phyloP scores from a whole-genome alignment of 108 stramenopile genomes.

The Nannochloropsis salina region DNA sequence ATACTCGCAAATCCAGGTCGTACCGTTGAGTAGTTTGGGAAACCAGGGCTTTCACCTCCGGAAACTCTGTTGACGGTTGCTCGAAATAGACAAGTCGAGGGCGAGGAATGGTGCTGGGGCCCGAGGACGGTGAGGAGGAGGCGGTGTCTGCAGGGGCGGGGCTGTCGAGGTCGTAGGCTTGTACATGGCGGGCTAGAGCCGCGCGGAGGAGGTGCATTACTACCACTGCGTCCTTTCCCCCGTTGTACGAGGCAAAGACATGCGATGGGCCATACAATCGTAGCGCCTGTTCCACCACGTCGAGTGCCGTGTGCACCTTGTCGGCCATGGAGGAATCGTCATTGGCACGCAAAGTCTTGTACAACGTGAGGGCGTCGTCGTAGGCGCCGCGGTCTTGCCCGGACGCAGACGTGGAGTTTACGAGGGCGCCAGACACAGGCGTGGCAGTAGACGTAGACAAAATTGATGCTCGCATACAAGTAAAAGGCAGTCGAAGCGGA shows the following conservation, averaged over 20 bases:
- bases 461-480: background rate
- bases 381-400: background rate
- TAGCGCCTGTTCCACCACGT: conserved; percentile 37
- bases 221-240: conserved; percentile 96
- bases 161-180: conserved; percentile 25
- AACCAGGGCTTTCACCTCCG: conserved; percentile 50
- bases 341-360: background rate
- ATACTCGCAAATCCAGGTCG: conserved; percentile 81
- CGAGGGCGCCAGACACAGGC: background rate
- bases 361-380: background rate
- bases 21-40: conserved; percentile 61
- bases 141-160: background rate
- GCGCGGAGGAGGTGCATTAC: conserved; percentile 87
- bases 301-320: conserved; percentile 24
- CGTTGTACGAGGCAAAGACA: conserved; percentile 74
- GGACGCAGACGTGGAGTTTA: background rate
- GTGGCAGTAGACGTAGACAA: conserved; percentile 13
- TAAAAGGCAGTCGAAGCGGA: too few relatives aligned
- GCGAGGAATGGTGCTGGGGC: background rate
- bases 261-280: conserved; percentile 49
- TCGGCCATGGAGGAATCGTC: conserved; percentile 24
- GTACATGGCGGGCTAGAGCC: conserved; percentile 66
- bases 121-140: background rate
- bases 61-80: conserved; percentile 44
- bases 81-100: conserved; percentile 54